These are phyloP conservation scores for Zarea fungicola DNA, from an alignment of 2,329 filamentous ascomycete genomes.

Conservation along the genomic window DNA sequence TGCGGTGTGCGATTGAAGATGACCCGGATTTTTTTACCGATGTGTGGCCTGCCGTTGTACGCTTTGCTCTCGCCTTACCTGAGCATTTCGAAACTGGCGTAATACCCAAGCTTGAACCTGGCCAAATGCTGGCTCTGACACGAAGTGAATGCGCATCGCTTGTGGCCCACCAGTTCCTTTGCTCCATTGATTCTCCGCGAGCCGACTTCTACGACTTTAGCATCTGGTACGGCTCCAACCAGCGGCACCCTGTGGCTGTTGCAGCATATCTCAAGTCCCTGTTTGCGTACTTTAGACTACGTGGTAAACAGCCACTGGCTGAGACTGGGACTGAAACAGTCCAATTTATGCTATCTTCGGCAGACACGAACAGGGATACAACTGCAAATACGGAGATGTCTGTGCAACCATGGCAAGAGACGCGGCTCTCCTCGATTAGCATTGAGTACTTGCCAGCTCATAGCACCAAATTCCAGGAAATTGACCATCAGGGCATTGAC, in stretches of 20 bases:
- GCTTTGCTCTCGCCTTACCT: slow-evolving; percentile 19
- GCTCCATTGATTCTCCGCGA: slow-evolving; percentile 20
- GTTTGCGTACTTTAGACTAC: slow-evolving; percentile 23
- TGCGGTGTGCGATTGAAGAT: slow-evolving; percentile 15
- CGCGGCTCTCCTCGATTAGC: slow-evolving; percentile 14
- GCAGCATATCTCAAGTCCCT: slow-evolving; percentile 26
- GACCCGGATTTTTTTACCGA: slow-evolving; percentile 11
- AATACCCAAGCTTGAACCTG: slow-evolving; percentile 17
- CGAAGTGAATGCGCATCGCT: slow-evolving; percentile 24
- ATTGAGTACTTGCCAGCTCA: slow-evolving; percentile 19
- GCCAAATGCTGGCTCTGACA: slow-evolving; percentile 17
- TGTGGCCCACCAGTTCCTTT: slow-evolving; percentile 28
- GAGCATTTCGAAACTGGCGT: slow-evolving; percentile 18
- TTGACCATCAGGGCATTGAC: slow-evolving; percentile 19
- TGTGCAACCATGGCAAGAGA: not conserved
- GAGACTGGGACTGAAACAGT: not conserved
- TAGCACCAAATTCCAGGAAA: slow-evolving; percentile 21
- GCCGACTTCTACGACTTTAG: slow-evolving; percentile 28
- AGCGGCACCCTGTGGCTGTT: slow-evolving; percentile 25
- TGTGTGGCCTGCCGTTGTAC: slow-evolving; percentile 22
- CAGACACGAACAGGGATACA: not conserved
- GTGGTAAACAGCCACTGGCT: not conserved
- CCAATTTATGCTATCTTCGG: not conserved
- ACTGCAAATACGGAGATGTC: not conserved
- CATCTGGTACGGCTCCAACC: slow-evolving; percentile 28